Conservation (phyloP, 73 alveolate genomes). For the Blepharisma stoltei region DNA sequence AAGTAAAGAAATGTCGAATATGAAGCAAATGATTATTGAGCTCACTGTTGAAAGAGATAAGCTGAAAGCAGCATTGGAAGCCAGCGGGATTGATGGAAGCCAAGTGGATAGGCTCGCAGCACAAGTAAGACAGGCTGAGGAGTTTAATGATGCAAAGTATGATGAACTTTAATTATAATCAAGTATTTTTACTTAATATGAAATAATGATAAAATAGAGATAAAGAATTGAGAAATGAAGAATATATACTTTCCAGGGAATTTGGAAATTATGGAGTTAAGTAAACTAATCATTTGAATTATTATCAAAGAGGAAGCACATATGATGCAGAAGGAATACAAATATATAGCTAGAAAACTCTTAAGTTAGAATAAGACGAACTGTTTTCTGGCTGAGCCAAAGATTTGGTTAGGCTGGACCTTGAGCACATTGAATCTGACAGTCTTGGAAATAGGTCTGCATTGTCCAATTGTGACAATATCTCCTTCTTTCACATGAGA, state of each 20-base stretch:
- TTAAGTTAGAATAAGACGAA: conserved; percentile 32
- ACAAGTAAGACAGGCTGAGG: neutral
- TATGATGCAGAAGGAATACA: too few species aligned
- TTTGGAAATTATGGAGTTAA: too few species aligned
- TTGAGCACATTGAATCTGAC: conserved; percentile 97
- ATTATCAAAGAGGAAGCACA: too few species aligned
- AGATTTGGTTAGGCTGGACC: conserved; percentile 72
- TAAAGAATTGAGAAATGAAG: too few species aligned
- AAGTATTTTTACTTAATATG: neutral
- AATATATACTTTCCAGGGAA: too few species aligned
- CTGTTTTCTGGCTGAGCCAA: conserved; percentile 94
- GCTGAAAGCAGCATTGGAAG: neutral
- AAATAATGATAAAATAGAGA: too few species aligned
- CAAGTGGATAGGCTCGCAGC: neutral
- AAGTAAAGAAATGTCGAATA: conserved; percentile 28
- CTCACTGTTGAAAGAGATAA: conserved; percentile 13
- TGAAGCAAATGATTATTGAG: conserved; percentile 18
- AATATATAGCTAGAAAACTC: too few species aligned
- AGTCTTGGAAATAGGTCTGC: conserved; percentile 98
- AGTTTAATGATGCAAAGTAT: conserved; percentile 14
- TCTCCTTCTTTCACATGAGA: conserved; percentile 91
- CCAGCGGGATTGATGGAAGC: neutral
- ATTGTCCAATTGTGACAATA: conserved; percentile 97
- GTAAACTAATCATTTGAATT: too few species aligned
- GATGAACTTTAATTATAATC: conserved; percentile 16